Base-by-base conservation (phyloP, 75 land plant species). In the Pseudotsuga menziesii region DNA sequence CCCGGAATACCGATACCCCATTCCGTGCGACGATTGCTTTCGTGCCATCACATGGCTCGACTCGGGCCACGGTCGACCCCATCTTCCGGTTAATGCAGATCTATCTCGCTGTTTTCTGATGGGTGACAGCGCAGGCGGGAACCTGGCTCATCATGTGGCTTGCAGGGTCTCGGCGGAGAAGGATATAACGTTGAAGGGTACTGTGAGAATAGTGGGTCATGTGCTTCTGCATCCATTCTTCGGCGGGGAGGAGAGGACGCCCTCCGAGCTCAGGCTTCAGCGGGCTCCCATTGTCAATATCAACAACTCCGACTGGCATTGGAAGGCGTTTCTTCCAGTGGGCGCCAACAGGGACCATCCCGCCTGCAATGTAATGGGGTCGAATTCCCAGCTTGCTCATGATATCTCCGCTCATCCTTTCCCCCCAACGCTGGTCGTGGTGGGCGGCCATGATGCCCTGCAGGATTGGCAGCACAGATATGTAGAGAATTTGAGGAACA, bases 391-490 rank as follows among this genome's bases (percentile, higher is more conserved):
- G n/a, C n/a, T n/a, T n/a, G 80, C 66, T 35, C 76, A 23, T 4
- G 58, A 39, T 67, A 67, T 67, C 7, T 39, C 72, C 22, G 44
- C 13, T 12, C 72, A 39, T 39, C 2, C 72, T 1, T 79, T 83
- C 6, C 97, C 97, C 26, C 59, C 81, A n/a, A 72, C 85, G 74
- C 12, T 94, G 62, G 90, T 94, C 79, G 69, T 90, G 19, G 83
- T 87, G 20, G 91, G 81, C 7, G 93, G 87, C 4, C 76, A 72
- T 17, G 98, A 93, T 73, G 79, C 87, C 75, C 77, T 93, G 35
- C 74, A 89, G 78, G 93, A 94, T 66, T 86, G 96, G 93, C 91
- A 93, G 80, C 58, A 78, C 76, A 77, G 87, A 66, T 94, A 94
- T 74, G 83, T 58, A 17, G 83, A 82, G 66, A 76, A 73, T 52